Conservation (phyloP, 2,329 filamentous ascomycete genomes). For the Aspergillus luchuensis region DNA sequence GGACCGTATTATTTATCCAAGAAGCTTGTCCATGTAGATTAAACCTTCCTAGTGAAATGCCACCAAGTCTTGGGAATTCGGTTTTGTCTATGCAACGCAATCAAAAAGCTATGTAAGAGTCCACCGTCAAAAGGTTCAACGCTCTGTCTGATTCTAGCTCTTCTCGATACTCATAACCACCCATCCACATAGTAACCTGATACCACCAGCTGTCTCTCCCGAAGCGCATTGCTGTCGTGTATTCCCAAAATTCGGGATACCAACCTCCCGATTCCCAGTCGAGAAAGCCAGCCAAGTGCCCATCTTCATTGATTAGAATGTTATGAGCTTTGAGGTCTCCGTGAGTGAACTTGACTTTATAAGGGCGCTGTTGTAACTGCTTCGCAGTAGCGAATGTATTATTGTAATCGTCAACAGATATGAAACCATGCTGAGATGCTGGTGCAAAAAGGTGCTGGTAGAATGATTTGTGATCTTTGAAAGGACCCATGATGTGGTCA, state of each 20-base stretch:
- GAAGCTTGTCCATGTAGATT: no score
- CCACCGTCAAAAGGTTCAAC: slow-evolving; percentile 27
- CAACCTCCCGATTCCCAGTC: neutral
- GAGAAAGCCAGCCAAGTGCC: neutral
- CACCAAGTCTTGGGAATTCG: no score
- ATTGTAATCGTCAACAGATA: slow-evolving; percentile 30
- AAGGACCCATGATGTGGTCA: slow-evolving; percentile 36
- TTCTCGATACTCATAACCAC: slow-evolving; percentile 19
- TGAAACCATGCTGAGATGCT: slow-evolving; percentile 32
- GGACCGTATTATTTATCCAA: no score
- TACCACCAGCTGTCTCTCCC: slow-evolving; percentile 25
- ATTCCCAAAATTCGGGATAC: slow-evolving; percentile 10
- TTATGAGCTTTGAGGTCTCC: neutral
- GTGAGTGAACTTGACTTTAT: neutral
- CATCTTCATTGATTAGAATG: neutral
- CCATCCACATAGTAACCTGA: slow-evolving; percentile 25
- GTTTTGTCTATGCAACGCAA: no score
- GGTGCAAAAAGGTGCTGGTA: slow-evolving; percentile 33
- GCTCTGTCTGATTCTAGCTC: slow-evolving; percentile 26
- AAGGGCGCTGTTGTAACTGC: neutral
- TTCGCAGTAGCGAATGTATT: slow-evolving; percentile 26
- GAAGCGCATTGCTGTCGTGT: slow-evolving; percentile 26
- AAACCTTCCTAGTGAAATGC: no score
- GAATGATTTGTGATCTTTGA: slow-evolving; percentile 29
- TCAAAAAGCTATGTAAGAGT: slow-evolving; percentile 27